Percentiles rank a stretch among this genome's conserved stretches.
These are phyloP conservation scores for Colletotrichum sp. DNA, from an alignment of 2,329 filamentous ascomycete species.

Conservation along the genomic window DNA sequence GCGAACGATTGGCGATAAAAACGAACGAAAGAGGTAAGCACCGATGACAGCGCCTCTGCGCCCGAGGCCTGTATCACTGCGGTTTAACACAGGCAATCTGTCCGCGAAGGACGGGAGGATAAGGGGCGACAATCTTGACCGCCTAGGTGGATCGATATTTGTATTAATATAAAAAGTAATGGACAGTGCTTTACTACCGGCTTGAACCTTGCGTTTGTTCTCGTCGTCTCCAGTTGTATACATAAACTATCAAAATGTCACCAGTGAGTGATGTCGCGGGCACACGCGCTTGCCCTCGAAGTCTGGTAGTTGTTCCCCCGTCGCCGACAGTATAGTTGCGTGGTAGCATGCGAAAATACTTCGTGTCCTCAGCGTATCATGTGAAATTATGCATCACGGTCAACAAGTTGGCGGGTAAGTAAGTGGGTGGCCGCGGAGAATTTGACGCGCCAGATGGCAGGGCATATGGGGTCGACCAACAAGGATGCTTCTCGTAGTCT, in stretches of 20 bases:
- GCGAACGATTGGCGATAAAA: background rate
- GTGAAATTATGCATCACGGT: background rate
- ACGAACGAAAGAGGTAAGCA: background rate
- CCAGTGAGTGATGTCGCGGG: background rate
- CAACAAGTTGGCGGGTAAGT: background rate
- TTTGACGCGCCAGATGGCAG: background rate
- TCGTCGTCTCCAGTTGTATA: background rate
- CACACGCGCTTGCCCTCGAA: background rate
- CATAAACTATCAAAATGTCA: background rate
- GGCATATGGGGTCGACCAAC: background rate
- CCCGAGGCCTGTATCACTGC: background rate
- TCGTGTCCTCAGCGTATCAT: background rate
- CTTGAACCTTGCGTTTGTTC: background rate
- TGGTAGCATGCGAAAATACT: background rate
- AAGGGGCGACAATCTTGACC: background rate
- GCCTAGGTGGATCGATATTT: background rate
- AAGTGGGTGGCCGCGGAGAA: background rate
- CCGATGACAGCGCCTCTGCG: background rate
- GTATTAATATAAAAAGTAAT: constrained; percentile 5
- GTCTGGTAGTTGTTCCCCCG: background rate
- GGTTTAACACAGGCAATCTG: background rate
- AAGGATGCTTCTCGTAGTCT: background rate
- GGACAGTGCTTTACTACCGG: background rate
- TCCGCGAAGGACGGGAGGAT: background rate
- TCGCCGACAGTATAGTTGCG: background rate